Conservation (phyloP, 805 yeast species). For the Wickerhamiella slavikovae region DNA sequence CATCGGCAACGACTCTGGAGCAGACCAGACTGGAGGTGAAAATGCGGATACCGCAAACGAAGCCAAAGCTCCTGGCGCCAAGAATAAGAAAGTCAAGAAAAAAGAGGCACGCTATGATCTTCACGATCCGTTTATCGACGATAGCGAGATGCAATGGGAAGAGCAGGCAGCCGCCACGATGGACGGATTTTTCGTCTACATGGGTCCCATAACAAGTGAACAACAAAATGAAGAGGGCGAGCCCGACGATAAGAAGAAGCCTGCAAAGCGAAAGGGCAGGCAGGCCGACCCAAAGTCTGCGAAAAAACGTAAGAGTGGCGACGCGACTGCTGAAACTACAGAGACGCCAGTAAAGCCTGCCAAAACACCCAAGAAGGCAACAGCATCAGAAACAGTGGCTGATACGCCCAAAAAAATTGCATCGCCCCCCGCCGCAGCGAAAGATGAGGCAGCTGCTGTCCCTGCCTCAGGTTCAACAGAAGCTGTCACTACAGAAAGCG, state of each 20-base stretch:
- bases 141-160: conserved; percentile 78
- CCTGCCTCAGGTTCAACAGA: background rate
- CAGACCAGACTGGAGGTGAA: conserved; percentile 8
- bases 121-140: conserved; percentile 93
- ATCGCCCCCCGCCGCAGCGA: conserved; percentile 1
- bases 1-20: conserved; percentile 8
- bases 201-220: conserved; percentile 60
- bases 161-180: conserved; percentile 81
- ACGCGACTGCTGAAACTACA: background rate
- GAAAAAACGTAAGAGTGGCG: conserved; percentile 1
- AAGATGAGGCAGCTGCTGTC: conserved; percentile 1
- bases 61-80: conserved; percentile 1
- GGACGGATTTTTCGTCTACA: conserved; percentile 89
- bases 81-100: conserved; percentile 30
- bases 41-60: conserved; percentile 9
- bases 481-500: background rate
- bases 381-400: background rate
- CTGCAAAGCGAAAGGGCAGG: conserved; percentile 6
- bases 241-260: conserved; percentile 9
- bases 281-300: conserved; percentile 2
- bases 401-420: conserved; percentile 2
- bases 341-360: background rate
- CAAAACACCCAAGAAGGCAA: conserved; percentile 1
- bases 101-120: conserved; percentile 80
- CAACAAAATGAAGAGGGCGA: conserved; percentile 6